Evolutionary conservation across 2,329 filamentous ascomycete genomes (phyloP).

Genomic region (Didymella arachidicola): DNA sequence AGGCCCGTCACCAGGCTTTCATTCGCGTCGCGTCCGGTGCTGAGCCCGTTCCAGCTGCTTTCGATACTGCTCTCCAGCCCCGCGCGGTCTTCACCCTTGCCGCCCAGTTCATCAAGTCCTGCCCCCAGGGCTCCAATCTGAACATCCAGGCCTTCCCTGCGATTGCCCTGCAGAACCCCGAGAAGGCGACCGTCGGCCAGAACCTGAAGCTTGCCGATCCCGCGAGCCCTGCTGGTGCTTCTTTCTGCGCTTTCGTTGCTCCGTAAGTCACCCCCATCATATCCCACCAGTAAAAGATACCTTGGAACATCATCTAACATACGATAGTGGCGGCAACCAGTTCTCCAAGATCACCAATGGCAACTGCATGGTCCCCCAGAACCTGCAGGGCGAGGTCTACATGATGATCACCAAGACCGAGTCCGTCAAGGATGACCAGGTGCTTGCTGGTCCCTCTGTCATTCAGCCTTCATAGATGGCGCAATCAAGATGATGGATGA

Average conservation of each 20-base stretch:
- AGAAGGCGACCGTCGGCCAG: slow-evolving; percentile 52
- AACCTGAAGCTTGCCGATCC: slow-evolving; percentile 51
- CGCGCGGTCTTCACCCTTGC: slow-evolving; percentile 77
- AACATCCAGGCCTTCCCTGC: slow-evolving; percentile 69
- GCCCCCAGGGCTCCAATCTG: slow-evolving; percentile 70
- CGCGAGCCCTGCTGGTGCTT: slow-evolving; percentile 54
- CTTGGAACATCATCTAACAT: slow-evolving; percentile 33
- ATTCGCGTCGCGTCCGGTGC: slow-evolving; percentile 68
- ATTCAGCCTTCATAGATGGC: slow-evolving; percentile 49
- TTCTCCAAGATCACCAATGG: slow-evolving; percentile 66
- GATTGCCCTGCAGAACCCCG: slow-evolving; percentile 61
- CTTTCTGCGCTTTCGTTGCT: slow-evolving; percentile 72
- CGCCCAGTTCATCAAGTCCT: slow-evolving; percentile 74
- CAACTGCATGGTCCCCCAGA: slow-evolving; percentile 68
- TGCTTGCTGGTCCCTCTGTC: slow-evolving; percentile 63
- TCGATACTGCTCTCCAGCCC: slow-evolving; percentile 73
- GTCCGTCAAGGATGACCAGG: slow-evolving; percentile 56
- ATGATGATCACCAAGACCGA: slow-evolving; percentile 67
- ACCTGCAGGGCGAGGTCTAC: slow-evolving; percentile 70
- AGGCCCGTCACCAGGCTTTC: slow-evolving; percentile 77
- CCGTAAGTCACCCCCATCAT: slow-evolving; percentile 52
- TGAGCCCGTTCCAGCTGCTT: slow-evolving; percentile 70
- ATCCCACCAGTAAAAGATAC: not conserved
- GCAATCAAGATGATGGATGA: not conserved
- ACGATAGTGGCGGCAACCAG: slow-evolving; percentile 44